Evolutionary conservation across 371 early-diverging fungal species (phyloP), one percentile per base, ranked within the genome.

Genomic region (Lichtheimia corymbifera): DNA sequence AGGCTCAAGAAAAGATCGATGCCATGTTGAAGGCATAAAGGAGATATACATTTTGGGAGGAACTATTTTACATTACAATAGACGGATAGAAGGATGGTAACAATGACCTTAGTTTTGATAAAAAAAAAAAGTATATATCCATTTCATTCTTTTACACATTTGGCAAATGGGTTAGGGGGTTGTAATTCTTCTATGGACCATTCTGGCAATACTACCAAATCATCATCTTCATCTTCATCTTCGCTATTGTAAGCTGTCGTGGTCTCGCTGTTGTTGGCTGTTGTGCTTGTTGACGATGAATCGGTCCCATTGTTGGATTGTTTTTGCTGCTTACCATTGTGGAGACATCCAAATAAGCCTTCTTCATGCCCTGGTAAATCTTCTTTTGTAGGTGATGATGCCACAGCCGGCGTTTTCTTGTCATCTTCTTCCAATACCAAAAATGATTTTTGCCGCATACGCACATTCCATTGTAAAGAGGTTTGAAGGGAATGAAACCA

Each of bases 1-100:
- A 88, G 78, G 96, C 93, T 27, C 90, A 94, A 73, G 93, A 86
- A 55, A 90, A 88, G 79, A 91, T 94, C 59, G 86, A 86, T 35
- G 84, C 83, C 56, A 76, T 92, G 68, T 67, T 77, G 63, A 79
- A 84, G 43, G 80, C 35, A 47, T 18, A 47, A 47, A 47, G 22
- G 5, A 18, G 17, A 17, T 18, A 17, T 47, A 47, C 17, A 47
- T 47, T 43, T 47, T 17, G n/a, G 47, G n/a, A 47, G 22, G 22
- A 22, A 17, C n/a, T 47, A 47, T 47, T 47, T 35, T 35, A 35
- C 35, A 35, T 2, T 11, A 35, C 35, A 35, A 35, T 35, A 35
- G 35, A 35, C 35, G 28, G 28, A 28, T 35, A 35, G 35, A 35
- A 35, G 35, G 35, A 35, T 35, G 11, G 11, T 35, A 35, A 35